Percentiles rank a stretch among this genome's conserved stretches.
phyloP scores from a whole-genome alignment of 139 green algal genomes.

The Chlorella sp. region DNA sequence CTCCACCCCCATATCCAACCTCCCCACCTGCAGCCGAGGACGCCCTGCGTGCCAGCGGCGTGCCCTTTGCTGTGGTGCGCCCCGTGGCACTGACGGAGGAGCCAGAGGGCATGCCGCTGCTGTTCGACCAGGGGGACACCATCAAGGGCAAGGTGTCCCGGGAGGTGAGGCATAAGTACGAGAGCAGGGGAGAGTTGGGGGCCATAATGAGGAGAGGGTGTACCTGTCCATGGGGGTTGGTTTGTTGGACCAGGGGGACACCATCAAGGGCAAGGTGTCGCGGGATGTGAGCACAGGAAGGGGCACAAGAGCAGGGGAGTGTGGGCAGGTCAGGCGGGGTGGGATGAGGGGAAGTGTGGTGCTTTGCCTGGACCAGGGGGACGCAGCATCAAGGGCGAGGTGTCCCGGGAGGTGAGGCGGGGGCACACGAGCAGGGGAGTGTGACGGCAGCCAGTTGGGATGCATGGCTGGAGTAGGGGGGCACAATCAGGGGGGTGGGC shows the following conservation, averaged over 20 bases:
- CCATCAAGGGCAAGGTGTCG: slow-evolving; percentile 61
- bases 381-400: slow-evolving; percentile 72
- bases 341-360: no score
- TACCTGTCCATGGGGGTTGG: no score
- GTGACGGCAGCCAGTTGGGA: no score
- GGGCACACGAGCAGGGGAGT: no score
- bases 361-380: slow-evolving; percentile 91
- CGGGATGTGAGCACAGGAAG: slow-evolving; percentile 23
- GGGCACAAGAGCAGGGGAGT: no score
- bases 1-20: background rate
- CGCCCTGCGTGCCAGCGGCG: slow-evolving; percentile 71
- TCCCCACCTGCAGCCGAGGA: slow-evolving; percentile 72
- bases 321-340: no score
- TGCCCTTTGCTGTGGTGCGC: slow-evolving; percentile 82
- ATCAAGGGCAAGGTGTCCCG: slow-evolving; percentile 62
- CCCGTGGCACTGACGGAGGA: slow-evolving; percentile 87
- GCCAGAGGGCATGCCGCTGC: slow-evolving; percentile 70
- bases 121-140: slow-evolving; percentile 87
- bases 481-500: no score
- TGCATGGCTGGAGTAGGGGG: no score
- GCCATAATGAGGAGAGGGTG: no score
- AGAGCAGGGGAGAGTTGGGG: no score
- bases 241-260: slow-evolving; percentile 90
- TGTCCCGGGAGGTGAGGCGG: slow-evolving; percentile 25
- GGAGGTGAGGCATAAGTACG: slow-evolving; percentile 2